phyloP scores from a whole-genome alignment of 306 rosid species.

The Dalbergia cultrata region DNA sequence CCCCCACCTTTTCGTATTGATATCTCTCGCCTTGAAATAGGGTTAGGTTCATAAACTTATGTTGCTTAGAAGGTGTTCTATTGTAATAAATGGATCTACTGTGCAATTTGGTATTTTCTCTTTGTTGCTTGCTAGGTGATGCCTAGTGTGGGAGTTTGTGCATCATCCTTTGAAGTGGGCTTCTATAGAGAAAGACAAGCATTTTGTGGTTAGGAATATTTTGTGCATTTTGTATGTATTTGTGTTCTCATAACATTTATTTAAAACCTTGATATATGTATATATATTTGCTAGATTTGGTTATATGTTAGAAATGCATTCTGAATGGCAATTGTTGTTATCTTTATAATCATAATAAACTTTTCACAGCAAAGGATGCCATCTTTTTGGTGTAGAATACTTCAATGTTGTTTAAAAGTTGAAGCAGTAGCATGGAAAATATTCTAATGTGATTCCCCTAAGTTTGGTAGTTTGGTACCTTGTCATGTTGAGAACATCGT shows the following conservation, averaged over 20 bases:
- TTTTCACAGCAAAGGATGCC: background rate
- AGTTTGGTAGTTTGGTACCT: background rate
- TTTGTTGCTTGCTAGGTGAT: background rate
- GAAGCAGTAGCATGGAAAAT: too few relatives aligned
- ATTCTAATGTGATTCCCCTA: too few relatives aligned
- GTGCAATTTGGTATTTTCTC: background rate
- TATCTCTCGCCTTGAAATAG: background rate
- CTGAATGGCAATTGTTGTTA: too few relatives aligned
- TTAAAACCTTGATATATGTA: too few relatives aligned
- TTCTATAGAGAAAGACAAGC: slow-evolving; percentile 3
- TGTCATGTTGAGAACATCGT: slow-evolving; percentile 22
- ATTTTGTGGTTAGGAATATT: background rate
- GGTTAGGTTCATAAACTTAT: background rate
- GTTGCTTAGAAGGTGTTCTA: background rate
- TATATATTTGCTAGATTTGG: too few relatives aligned
- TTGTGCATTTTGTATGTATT: background rate
- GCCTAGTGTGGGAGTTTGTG: slow-evolving; percentile 7
- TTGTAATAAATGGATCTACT: background rate
- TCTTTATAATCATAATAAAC: background rate
- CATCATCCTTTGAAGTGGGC: background rate
- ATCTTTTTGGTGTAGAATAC: too few relatives aligned
- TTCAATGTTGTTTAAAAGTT: too few relatives aligned
- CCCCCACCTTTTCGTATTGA: too few relatives aligned
- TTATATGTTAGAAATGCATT: too few relatives aligned
- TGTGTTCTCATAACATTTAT: background rate